Conservation (phyloP, 1,284 basidiomycete species). For the Apiotrichum brassicae region DNA sequence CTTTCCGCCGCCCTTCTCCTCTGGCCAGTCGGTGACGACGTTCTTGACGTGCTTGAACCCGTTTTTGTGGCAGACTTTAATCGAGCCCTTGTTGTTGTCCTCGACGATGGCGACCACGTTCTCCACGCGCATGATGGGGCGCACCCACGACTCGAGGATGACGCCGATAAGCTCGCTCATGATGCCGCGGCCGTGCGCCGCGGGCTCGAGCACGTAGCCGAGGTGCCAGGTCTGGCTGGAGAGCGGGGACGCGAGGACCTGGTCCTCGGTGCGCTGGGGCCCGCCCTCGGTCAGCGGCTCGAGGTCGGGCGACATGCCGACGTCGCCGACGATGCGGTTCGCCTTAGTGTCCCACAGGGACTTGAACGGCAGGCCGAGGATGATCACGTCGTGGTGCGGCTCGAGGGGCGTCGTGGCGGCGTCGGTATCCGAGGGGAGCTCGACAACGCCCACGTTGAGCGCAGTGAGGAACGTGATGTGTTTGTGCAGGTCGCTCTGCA, state of each 20-base stretch:
- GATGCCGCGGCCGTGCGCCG: conserved; percentile 13
- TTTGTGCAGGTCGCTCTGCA: conserved; percentile 1
- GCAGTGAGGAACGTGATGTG: neutral
- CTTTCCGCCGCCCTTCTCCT: conserved; percentile 22
- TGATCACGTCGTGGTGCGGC: conserved; percentile 3
- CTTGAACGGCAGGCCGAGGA: conserved; percentile 17
- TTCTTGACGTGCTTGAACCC: conserved; percentile 10
- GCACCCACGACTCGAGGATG: conserved; percentile 9
- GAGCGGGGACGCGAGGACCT: conserved; percentile 1
- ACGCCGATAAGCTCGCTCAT: conserved; percentile 8
- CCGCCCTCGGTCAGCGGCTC: neutral
- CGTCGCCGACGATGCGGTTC: conserved; percentile 16
- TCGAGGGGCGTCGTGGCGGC: neutral
- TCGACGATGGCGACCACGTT: conserved; percentile 11
- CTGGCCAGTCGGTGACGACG: conserved; percentile 16
- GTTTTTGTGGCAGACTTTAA: conserved; percentile 9
- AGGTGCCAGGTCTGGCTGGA: conserved; percentile 12
- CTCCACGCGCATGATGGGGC: conserved; percentile 8
- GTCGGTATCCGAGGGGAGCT: neutral
- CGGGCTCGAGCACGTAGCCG: conserved; percentile 18
- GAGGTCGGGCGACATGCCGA: conserved; percentile 8
- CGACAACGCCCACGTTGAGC: neutral
- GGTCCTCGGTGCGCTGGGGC: neutral
- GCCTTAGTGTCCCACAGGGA: conserved; percentile 3
- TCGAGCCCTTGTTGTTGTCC: conserved; percentile 11